Percentiles rank a stretch among this genome's conserved stretches.
Evolutionary conservation across 148 eudicot species (phyloP).

Genomic region (Rhododendron williamsianum): DNA sequence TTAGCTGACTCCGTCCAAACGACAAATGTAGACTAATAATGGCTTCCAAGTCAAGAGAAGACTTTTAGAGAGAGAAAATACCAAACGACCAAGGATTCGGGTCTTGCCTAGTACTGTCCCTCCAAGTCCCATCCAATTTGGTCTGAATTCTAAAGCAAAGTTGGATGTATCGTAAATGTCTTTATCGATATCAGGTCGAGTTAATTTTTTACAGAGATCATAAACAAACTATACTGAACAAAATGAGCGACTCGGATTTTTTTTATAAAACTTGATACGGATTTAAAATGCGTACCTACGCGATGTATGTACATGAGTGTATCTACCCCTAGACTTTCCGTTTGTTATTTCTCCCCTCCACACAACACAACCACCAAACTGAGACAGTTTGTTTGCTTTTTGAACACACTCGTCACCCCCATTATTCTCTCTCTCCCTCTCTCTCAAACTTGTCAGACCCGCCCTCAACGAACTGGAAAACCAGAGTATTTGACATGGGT

Average conservation of each 20-base stretch:
- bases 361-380: neutral
- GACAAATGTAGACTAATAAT: neutral
- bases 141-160: too few species aligned
- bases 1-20: conserved; percentile 15
- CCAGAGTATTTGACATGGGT: neutral
- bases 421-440: neutral
- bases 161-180: too few species aligned
- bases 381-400: neutral
- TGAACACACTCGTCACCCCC: neutral
- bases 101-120: neutral
- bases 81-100: neutral
- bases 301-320: too few species aligned
- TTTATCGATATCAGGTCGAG: too few species aligned
- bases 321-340: too few species aligned
- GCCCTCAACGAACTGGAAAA: neutral
- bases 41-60: neutral
- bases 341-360: neutral
- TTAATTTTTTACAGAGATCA: too few species aligned
- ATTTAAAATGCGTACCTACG: too few species aligned
- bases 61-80: neutral
- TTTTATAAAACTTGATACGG: too few species aligned
- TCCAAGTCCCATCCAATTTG: neutral
- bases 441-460: neutral
- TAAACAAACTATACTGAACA: too few species aligned
- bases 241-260: too few species aligned